Evolutionary conservation across 768 basidiomycete species (phyloP).

Genomic region (Melanogaster broomeanus): DNA sequence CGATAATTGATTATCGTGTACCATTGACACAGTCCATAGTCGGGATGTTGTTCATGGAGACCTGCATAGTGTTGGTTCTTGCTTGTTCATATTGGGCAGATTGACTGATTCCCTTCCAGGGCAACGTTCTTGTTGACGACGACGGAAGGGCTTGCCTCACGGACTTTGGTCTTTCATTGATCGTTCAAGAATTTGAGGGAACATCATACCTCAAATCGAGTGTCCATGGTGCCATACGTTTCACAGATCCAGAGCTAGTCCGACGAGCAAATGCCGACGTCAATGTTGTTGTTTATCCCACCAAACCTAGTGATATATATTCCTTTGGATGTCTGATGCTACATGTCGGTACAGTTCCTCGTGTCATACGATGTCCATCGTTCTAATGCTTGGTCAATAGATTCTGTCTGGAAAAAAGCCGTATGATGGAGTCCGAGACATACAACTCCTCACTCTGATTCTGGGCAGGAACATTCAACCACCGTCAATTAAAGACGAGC

Average conservation of each 20-base stretch:
- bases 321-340: constrained; percentile 39
- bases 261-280: not conserved
- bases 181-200: constrained; percentile 22
- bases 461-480: constrained; percentile 11
- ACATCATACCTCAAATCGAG: constrained; percentile 34
- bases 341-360: constrained; percentile 17
- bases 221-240: constrained; percentile 41
- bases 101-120: constrained; percentile 12
- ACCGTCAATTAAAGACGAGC: constrained; percentile 5
- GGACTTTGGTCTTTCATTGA: constrained; percentile 46
- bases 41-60: constrained; percentile 35
- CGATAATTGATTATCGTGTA: not conserved
- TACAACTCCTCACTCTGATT: not conserved
- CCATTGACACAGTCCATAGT: constrained; percentile 19
- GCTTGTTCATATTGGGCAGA: not conserved
- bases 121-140: constrained; percentile 46
- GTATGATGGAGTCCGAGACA: constrained; percentile 1
- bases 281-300: constrained; percentile 11
- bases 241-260: constrained; percentile 43
- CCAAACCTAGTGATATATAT: constrained; percentile 26
- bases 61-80: constrained; percentile 33
- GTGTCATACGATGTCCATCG: not conserved
- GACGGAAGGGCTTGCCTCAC: constrained; percentile 43
- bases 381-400: constrained; percentile 17
- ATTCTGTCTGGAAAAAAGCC: constrained; percentile 23